Conservation (phyloP, 2,329 filamentous ascomycete genomes). For the Elsinoe perseae region DNA sequence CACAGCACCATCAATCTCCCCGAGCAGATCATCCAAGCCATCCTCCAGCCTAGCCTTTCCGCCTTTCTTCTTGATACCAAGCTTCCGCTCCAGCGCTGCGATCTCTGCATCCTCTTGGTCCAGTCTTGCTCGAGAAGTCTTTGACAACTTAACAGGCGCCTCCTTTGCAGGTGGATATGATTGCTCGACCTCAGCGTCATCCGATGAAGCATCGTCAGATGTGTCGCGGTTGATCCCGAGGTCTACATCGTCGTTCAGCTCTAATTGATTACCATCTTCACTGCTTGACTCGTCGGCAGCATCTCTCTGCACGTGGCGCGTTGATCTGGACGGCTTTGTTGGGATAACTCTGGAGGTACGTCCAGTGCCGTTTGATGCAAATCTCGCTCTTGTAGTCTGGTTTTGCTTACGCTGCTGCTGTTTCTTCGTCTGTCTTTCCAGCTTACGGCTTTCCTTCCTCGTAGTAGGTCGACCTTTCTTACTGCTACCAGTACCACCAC, state of each 20-base stretch:
- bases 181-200: too few species aligned
- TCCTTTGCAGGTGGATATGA: not conserved
- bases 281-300: too few species aligned
- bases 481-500: conserved; percentile 22
- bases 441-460: conserved; percentile 49
- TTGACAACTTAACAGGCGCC: conserved; percentile 27
- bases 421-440: conserved; percentile 56
- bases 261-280: too few species aligned
- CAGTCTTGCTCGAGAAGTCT: conserved; percentile 54
- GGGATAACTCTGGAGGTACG: too few species aligned
- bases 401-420: conserved; percentile 27
- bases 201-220: conserved; percentile 9
- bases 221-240: too few species aligned
- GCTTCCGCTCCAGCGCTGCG: conserved; percentile 72
- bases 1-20: conserved; percentile 49
- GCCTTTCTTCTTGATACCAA: conserved; percentile 74
- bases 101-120: conserved; percentile 84
- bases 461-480: conserved; percentile 20
- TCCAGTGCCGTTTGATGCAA: too few species aligned
- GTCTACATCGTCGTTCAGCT: too few species aligned
- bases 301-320: too few species aligned
- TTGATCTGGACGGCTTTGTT: too few species aligned
- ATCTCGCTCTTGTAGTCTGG: too few species aligned
- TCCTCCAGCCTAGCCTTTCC: conserved; percentile 62
- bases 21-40: conserved; percentile 70